Evolutionary conservation across 257 asterid species (phyloP).

Genomic region (Eucommia ulmoides): DNA sequence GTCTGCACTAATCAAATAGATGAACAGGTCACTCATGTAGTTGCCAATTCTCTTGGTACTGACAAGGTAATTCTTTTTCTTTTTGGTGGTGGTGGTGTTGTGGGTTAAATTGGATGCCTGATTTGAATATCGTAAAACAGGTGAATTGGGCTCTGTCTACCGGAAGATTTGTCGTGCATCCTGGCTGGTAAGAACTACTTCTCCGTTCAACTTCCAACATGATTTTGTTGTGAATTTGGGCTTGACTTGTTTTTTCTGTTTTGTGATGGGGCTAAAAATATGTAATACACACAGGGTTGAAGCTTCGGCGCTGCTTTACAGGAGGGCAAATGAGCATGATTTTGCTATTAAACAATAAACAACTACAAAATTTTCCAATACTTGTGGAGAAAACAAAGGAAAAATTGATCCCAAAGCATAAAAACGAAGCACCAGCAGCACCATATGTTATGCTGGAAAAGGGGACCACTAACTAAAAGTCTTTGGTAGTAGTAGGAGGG

Average conservation of each 20-base stretch:
- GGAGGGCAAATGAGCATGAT: conserved; percentile 90
- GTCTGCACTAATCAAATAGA: conserved; percentile 74
- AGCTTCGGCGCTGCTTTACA: conserved; percentile 87
- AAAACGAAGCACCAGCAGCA: no score
- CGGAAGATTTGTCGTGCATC: conserved; percentile 82
- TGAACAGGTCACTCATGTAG: conserved; percentile 96
- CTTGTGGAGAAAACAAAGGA: background rate
- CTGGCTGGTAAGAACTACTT: conserved; percentile 72
- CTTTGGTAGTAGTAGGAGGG: no score
- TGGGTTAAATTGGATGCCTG: background rate
- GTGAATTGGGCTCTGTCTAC: conserved; percentile 81
- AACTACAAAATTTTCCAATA: conserved; percentile 8
- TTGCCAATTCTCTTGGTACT: conserved; percentile 87
- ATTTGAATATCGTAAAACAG: conserved; percentile 22
- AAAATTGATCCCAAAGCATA: no score
- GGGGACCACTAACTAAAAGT: no score
- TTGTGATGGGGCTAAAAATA: background rate
- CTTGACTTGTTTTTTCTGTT: background rate
- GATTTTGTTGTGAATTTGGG: background rate
- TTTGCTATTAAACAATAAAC: conserved; percentile 69
- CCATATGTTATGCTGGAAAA: no score
- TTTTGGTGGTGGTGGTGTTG: background rate
- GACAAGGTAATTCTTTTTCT: conserved; percentile 51
- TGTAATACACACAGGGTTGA: conserved; percentile 65
- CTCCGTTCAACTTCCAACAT: no score